Percentiles rank a stretch among this genome's conserved stretches.
Conservation (phyloP, 805 yeast genomes). For the Kuraishia ogatae region DNA sequence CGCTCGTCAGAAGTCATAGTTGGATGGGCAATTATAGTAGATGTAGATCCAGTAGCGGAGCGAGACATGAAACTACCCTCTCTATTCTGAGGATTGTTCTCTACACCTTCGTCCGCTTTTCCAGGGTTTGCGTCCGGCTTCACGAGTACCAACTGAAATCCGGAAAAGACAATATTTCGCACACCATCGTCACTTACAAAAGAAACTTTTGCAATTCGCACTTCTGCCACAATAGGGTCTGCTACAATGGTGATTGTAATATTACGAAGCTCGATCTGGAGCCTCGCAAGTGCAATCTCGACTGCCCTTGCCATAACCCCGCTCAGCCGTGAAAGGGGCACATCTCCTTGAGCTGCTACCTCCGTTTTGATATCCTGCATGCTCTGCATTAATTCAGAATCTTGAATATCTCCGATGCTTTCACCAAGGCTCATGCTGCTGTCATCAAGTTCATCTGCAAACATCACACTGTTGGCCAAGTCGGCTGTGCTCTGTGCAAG, state of each 20-base stretch:
- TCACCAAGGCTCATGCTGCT: slow-evolving; percentile 22
- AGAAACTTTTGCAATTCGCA: slow-evolving; percentile 21
- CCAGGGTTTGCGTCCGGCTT: slow-evolving; percentile 29
- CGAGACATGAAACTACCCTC: neutral
- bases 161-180: slow-evolving; percentile 30
- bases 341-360: slow-evolving; percentile 8
- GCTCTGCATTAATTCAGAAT: slow-evolving; percentile 6
- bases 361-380: slow-evolving; percentile 9
- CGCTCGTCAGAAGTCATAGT: neutral
- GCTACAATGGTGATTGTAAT: slow-evolving; percentile 39
- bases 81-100: slow-evolving; percentile 3
- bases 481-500: slow-evolving; percentile 69
- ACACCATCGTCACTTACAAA: slow-evolving; percentile 37
- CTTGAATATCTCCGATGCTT: slow-evolving; percentile 12
- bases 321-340: slow-evolving; percentile 31
- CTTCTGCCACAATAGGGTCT: slow-evolving; percentile 30
- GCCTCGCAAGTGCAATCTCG: slow-evolving; percentile 56
- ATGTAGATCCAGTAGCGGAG: neutral
- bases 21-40: neutral
- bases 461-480: slow-evolving; percentile 51
- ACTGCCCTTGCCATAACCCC: slow-evolving; percentile 53
- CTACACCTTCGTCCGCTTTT: slow-evolving; percentile 8
- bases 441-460: slow-evolving; percentile 26
- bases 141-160: slow-evolving; percentile 29
- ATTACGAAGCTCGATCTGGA: slow-evolving; percentile 41